Evolutionary conservation across 163 green algal genomes (phyloP).

Genomic region (Coccomyxa subellipsoidea): DNA sequence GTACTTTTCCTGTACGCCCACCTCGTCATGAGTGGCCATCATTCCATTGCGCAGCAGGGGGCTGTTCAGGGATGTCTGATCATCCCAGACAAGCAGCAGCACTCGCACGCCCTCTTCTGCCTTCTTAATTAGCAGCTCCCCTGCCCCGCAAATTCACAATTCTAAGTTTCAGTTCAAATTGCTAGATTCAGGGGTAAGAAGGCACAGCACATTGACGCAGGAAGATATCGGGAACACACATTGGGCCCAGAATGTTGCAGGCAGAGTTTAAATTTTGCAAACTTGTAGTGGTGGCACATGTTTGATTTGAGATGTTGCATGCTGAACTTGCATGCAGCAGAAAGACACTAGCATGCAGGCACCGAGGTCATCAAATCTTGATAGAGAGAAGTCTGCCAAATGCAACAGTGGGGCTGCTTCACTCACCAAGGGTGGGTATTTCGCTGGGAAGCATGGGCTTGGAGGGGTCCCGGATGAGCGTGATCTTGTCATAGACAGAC

Average conservation of each 20-base stretch:
- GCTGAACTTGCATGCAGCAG: too few relatives aligned
- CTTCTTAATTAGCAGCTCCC: constrained; percentile 41
- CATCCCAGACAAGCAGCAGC: constrained; percentile 51
- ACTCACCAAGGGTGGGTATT: not conserved
- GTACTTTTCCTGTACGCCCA: too few relatives aligned
- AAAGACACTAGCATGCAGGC: too few relatives aligned
- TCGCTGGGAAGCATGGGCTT: constrained; percentile 1
- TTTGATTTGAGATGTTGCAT: too few relatives aligned
- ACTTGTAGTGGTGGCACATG: too few relatives aligned
- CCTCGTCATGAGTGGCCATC: constrained; percentile 43
- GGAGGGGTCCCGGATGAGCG: constrained; percentile 28
- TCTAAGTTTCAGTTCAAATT: not conserved
- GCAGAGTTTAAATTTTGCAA: too few relatives aligned
- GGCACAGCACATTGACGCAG: too few relatives aligned
- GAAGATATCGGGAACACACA: too few relatives aligned
- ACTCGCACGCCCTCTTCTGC: constrained; percentile 41
- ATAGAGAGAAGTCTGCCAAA: too few relatives aligned
- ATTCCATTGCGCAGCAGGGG: constrained; percentile 23
- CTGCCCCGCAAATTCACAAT: not conserved
- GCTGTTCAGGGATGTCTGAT: constrained; percentile 39
- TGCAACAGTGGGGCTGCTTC: not conserved
- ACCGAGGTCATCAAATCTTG: too few relatives aligned
- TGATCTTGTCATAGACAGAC: constrained; percentile 40
- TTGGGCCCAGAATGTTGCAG: too few relatives aligned
- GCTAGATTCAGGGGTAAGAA: too few relatives aligned